Percentiles rank a stretch among this genome's conserved stretches.
Conservation (phyloP, 1,284 basidiomycete species). For the Cutaneotrichosporon sp. region DNA sequence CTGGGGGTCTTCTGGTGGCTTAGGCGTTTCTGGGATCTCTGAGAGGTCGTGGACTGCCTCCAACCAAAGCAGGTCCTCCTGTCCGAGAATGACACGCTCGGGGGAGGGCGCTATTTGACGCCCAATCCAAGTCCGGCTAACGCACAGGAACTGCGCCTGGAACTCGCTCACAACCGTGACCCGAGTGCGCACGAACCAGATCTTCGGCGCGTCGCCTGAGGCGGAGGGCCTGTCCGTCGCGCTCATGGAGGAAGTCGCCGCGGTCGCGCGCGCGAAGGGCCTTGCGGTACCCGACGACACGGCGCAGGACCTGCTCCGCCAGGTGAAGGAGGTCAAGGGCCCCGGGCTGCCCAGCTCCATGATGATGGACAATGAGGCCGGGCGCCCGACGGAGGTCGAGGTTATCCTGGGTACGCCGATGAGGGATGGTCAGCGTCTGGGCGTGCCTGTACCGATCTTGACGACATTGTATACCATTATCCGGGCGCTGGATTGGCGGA, state of each 20-base stretch:
- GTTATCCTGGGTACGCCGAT: conserved; percentile 49
- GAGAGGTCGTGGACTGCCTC: too few species aligned
- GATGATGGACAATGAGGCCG: conserved; percentile 44
- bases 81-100: too few species aligned
- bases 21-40: too few species aligned
- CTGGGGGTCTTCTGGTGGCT: too few species aligned
- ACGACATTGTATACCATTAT: conserved; percentile 43
- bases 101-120: too few species aligned
- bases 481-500: conserved; percentile 45
- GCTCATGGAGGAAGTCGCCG: conserved; percentile 45
- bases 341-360: conserved; percentile 44
- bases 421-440: conserved; percentile 45
- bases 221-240: conserved; percentile 35
- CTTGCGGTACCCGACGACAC: conserved; percentile 43
- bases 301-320: conserved; percentile 39
- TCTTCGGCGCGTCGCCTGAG: conserved; percentile 38
- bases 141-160: conserved; percentile 40
- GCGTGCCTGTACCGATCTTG: conserved; percentile 45
- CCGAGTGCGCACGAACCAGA: conserved; percentile 40
- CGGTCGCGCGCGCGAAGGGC: conserved; percentile 47
- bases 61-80: too few species aligned
- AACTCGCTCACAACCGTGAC: conserved; percentile 45
- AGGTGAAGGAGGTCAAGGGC: conserved; percentile 36
- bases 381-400: conserved; percentile 37
- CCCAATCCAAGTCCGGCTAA: neutral